Percentiles rank a stretch among this genome's conserved stretches.
These are phyloP conservation scores for Tylopilus sp. DNA, from an alignment of 1,284 basidiomycete species.

Conservation along the genomic window DNA sequence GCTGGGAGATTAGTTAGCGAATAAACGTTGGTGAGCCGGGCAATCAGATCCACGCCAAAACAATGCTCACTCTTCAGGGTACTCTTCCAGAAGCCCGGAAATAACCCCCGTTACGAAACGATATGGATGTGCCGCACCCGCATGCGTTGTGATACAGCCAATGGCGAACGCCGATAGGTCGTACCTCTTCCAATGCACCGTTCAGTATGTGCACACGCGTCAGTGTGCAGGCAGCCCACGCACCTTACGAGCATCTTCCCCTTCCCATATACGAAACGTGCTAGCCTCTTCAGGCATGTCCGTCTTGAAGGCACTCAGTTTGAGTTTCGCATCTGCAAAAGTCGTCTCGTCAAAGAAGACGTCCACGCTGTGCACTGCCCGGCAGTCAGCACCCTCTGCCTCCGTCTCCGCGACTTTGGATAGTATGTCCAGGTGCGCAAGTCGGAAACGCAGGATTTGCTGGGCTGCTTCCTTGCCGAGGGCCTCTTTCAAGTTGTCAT, in stretches of 20 bases:
- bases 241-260: slow-evolving; percentile 37
- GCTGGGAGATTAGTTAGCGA: slow-evolving; percentile 26
- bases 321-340: slow-evolving; percentile 40
- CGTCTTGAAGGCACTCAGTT: slow-evolving; percentile 38
- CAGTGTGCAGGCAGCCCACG: not conserved
- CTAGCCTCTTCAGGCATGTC: slow-evolving; percentile 46
- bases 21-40: not conserved
- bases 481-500: slow-evolving; percentile 44
- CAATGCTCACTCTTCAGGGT: slow-evolving; percentile 39
- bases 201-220: not conserved
- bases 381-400: slow-evolving; percentile 42
- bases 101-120: slow-evolving; percentile 54
- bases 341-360: slow-evolving; percentile 40
- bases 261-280: slow-evolving; percentile 37
- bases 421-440: slow-evolving; percentile 53
- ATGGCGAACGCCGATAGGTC: slow-evolving; percentile 41
- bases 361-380: slow-evolving; percentile 49
- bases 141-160: slow-evolving; percentile 47
- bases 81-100: slow-evolving; percentile 41
- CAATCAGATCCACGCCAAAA: not conserved
- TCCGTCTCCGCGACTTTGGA: slow-evolving; percentile 46
- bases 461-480: slow-evolving; percentile 48
- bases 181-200: slow-evolving; percentile 34
- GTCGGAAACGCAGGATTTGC: slow-evolving; percentile 56
- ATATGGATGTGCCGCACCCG: slow-evolving; percentile 56